phyloP scores from a whole-genome alignment of 352 stramenopile species.

The Phytopythium oedochilum region DNA sequence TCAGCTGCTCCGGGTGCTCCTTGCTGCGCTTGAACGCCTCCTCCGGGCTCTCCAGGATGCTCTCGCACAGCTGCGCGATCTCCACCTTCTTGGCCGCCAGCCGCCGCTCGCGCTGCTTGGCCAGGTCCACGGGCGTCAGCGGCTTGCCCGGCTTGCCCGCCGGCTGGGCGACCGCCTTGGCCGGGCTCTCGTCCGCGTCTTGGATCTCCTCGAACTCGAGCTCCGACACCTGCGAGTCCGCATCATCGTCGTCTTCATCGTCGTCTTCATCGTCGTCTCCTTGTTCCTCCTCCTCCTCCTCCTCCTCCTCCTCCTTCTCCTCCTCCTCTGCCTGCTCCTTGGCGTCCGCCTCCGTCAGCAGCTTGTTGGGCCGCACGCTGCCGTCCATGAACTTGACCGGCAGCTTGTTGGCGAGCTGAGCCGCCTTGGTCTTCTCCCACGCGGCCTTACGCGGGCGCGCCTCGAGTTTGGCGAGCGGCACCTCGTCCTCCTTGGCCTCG shows the following conservation, averaged over 20 bases:
- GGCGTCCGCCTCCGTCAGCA: conserved; percentile 41
- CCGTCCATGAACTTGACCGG: conserved; percentile 87
- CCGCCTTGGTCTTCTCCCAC: conserved; percentile 52
- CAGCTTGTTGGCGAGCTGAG: conserved; percentile 65
- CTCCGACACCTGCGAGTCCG: conserved; percentile 69
- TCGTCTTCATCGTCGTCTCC: conserved; percentile 34
- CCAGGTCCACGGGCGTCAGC: conserved; percentile 51
- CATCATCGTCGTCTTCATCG: conserved; percentile 28
- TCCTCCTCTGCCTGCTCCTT: conserved; percentile 17
- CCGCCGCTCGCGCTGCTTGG: conserved; percentile 58
- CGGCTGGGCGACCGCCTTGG: conserved; percentile 1
- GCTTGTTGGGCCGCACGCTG: conserved; percentile 70
- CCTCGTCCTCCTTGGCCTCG: conserved; percentile 20
- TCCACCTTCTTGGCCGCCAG: conserved; percentile 83
- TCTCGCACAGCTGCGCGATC: conserved; percentile 87
- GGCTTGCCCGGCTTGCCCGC: not conserved
- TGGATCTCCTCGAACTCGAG: conserved; percentile 82
- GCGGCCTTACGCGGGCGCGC: conserved; percentile 53
- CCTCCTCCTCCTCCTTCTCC: conserved; percentile 17
- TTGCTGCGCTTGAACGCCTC: conserved; percentile 87
- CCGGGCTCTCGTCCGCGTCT: conserved; percentile 11
- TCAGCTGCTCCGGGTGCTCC: conserved; percentile 70
- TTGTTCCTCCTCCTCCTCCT: conserved; percentile 31
- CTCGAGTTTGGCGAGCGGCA: conserved; percentile 78
- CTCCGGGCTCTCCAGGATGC: conserved; percentile 83